Percentiles rank a stretch among this genome's conserved stretches.
Evolutionary conservation across 192 early-diverging fungal genomes (phyloP).

Genomic region (Coemansia sp.): DNA sequence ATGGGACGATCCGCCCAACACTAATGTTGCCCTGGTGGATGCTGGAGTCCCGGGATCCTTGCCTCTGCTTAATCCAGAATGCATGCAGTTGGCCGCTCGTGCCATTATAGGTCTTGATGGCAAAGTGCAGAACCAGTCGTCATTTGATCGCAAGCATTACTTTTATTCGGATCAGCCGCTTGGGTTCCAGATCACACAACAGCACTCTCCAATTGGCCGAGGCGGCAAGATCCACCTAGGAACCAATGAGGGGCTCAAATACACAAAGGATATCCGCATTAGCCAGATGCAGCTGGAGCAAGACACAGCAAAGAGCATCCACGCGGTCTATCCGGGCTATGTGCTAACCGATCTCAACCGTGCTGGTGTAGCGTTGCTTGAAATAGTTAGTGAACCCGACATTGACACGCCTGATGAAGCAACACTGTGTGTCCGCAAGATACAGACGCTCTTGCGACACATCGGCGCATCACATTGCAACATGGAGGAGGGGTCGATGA

Average conservation of each 20-base stretch:
- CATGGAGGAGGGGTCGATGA: constrained; percentile 89
- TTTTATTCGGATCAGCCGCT: constrained; percentile 92
- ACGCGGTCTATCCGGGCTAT: constrained; percentile 61
- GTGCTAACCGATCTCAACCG: constrained; percentile 81
- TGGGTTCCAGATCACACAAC: constrained; percentile 96
- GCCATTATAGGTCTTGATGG: constrained; percentile 72
- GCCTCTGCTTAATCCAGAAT: constrained; percentile 75
- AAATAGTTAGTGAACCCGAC: constrained; percentile 91
- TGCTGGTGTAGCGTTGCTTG: constrained; percentile 83
- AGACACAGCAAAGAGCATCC: constrained; percentile 86
- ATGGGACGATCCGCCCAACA: constrained; percentile 66
- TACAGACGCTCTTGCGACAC: constrained; percentile 73
- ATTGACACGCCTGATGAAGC: constrained; percentile 77
- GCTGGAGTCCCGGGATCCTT: constrained; percentile 85
- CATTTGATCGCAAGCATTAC: constrained; percentile 96
- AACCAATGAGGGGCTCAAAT: constrained; percentile 60
- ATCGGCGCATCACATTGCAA: constrained; percentile 72
- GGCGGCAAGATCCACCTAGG: constrained; percentile 67
- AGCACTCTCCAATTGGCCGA: constrained; percentile 74
- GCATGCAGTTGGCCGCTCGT: constrained; percentile 70
- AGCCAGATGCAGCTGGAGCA: constrained; percentile 91
- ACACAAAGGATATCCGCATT: constrained; percentile 61
- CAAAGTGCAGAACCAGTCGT: constrained; percentile 63
- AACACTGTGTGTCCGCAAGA: constrained; percentile 71
- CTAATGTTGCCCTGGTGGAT: constrained; percentile 73